These are phyloP conservation scores for Tylopilus orsonianus DNA, from an alignment of 1,284 basidiomycete species.

Conservation along the genomic window DNA sequence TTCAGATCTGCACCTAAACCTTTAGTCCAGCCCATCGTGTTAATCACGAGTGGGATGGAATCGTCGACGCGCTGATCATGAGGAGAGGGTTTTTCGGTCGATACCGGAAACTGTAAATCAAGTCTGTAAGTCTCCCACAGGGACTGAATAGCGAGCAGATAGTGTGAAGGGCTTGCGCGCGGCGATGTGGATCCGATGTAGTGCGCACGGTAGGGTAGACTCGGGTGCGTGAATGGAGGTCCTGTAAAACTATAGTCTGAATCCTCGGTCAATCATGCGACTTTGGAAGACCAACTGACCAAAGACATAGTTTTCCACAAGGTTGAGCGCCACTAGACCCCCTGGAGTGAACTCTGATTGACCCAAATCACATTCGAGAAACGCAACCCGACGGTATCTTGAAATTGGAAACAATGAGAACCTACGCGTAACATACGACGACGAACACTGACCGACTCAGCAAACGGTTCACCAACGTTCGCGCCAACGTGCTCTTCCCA, in stretches of 20 bases:
- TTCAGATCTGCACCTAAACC: slow-evolving; percentile 88
- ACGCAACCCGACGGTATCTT: slow-evolving; percentile 78
- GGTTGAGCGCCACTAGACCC: slow-evolving; percentile 80
- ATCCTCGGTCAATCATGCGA: slow-evolving; percentile 1
- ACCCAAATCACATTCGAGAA: slow-evolving; percentile 89
- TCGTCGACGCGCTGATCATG: slow-evolving; percentile 47
- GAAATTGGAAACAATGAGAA: slow-evolving; percentile 2
- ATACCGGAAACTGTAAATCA: slow-evolving; percentile 59
- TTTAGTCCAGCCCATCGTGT: slow-evolving; percentile 97
- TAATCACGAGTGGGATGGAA: slow-evolving; percentile 83
- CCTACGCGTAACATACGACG: neutral
- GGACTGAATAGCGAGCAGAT: slow-evolving; percentile 68
- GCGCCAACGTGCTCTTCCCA: slow-evolving; percentile 88
- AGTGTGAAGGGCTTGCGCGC: slow-evolving; percentile 76
- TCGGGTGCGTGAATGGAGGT: slow-evolving; percentile 82
- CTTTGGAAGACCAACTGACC: slow-evolving; percentile 44
- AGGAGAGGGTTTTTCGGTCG: slow-evolving; percentile 24
- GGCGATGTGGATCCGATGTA: slow-evolving; percentile 84
- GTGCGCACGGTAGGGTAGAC: slow-evolving; percentile 72
- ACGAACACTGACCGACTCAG: slow-evolving; percentile 48
- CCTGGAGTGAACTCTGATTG: slow-evolving; percentile 93
- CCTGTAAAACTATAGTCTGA: slow-evolving; percentile 44
- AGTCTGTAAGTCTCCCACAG: slow-evolving; percentile 72
- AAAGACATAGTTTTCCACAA: slow-evolving; percentile 68
- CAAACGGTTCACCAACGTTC: slow-evolving; percentile 74